Conservation (phyloP, 352 stramenopile genomes). For the Phytophthora citricola region DNA sequence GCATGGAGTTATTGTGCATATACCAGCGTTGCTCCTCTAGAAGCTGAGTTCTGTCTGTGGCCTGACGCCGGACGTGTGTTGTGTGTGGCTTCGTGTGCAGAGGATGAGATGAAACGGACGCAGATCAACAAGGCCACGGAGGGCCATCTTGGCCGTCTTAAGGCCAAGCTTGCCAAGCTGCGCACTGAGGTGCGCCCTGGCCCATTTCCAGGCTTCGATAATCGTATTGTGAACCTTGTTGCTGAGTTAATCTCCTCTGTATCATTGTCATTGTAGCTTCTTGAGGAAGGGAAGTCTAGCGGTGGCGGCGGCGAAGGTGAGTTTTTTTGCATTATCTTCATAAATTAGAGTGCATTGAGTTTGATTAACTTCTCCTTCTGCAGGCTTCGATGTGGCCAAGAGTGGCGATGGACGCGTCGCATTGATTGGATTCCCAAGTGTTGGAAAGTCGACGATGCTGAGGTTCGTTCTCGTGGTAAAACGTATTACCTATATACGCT, state of each 20-base stretch:
- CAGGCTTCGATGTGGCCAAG: slow-evolving; percentile 95
- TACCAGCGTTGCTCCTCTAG: not conserved
- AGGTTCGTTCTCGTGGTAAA: slow-evolving; percentile 40
- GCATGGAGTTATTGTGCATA: not conserved
- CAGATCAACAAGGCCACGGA: slow-evolving; percentile 99
- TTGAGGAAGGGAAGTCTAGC: slow-evolving; percentile 82
- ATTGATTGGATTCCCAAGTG: slow-evolving; percentile 95
- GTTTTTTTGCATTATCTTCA: not conserved
- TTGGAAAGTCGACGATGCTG: slow-evolving; percentile 90
- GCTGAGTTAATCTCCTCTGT: slow-evolving; percentile 6
- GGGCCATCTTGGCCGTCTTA: slow-evolving; percentile 93
- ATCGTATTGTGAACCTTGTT: not conserved
- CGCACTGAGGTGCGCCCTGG: slow-evolving; percentile 87
- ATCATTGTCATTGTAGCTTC: slow-evolving; percentile 48
- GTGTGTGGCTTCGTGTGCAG: slow-evolving; percentile 39
- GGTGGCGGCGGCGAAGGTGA: slow-evolving; percentile 82
- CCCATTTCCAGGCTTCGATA: not conserved
- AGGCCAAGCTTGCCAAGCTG: slow-evolving; percentile 99
- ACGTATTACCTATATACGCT: not conserved
- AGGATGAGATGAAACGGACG: slow-evolving; percentile 97
- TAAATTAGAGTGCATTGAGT: too few relatives aligned
- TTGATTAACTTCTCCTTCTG: not conserved
- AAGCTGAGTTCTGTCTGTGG: not conserved
- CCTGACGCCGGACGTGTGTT: not conserved
- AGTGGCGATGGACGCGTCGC: slow-evolving; percentile 97